Base-by-base conservation (phyloP, 2,329 filamentous ascomycete species). In the Fusarium nygamai region DNA sequence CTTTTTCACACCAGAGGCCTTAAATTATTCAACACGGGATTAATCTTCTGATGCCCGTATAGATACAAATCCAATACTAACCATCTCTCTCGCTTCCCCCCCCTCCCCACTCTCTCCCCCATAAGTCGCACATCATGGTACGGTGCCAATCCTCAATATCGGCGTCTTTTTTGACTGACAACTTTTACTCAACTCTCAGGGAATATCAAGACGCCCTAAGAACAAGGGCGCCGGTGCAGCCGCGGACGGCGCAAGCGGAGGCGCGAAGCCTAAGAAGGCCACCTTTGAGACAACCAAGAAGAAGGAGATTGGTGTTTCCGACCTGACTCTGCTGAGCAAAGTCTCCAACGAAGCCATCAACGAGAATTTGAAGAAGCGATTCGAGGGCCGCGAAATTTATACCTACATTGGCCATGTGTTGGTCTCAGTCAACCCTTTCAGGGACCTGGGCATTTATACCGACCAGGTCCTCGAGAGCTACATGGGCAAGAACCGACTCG, bases 311-410 rank as follows among this genome's bases (percentile, higher is more conserved):
- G 96, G 96, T 76, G 96, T 99, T 62, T 98, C 96, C 63, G 96
- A 99, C 88, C 89, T 99, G 82, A 99, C 96, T 8, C 88, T 99
- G 79, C 93, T 99, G 81, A 98, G 95, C 88, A 98, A 98, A 85
- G 97, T 99, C 75, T 98, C 95, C 76, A 98, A 99, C 84, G 96
- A 99, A 84, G 95, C 96, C 71, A 99, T 99, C 88, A 99, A 99
- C 86, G 96, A 98, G 66, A 99, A 99, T 83, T 83, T 99, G 83
- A 98, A 98, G 88, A 97, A 98, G 87, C 92, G 96, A 72, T 99
- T 99, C 84, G 94, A 98, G 82, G 95, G 96, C 88, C 92, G 89
- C 83, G 96, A 99, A 85, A 99, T 99, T 83, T 99, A 99, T 87
- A 99, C 96, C 81, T 99, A 99, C 84, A 99, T 99, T 83, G 96